These are phyloP conservation scores for Canariomyces notabilis DNA, from an alignment of 2,329 filamentous ascomycete genomes.

Conservation along the genomic window DNA sequence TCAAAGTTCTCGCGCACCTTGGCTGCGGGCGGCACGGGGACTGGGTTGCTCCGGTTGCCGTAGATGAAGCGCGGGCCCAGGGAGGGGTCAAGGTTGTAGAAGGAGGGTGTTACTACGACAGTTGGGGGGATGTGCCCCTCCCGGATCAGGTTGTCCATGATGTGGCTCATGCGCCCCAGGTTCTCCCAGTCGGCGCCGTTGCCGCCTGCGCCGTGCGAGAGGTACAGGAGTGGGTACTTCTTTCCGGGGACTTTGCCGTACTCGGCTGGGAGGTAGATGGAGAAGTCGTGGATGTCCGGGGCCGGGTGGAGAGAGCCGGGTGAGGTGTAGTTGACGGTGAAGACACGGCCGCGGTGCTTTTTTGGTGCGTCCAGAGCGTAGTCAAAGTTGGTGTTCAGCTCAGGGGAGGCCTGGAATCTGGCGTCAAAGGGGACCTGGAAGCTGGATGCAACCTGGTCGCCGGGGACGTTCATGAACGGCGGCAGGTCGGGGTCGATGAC, in stretches of 20 bases:
- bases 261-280: constrained; percentile 27
- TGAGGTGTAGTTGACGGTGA: constrained; percentile 29
- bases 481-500: constrained; percentile 28
- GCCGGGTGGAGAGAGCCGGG: constrained; percentile 28
- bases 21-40: constrained; percentile 16
- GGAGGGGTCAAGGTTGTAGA: constrained; percentile 27
- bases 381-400: constrained; percentile 23
- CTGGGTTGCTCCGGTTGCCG: constrained; percentile 22
- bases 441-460: constrained; percentile 26
- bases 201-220: constrained; percentile 28
- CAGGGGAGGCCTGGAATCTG: constrained; percentile 23
- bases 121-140: constrained; percentile 27
- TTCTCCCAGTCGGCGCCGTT: constrained; percentile 31
- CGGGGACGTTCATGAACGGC: constrained; percentile 27
- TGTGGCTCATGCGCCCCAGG: constrained; percentile 26
- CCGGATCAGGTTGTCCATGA: constrained; percentile 30
- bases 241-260: constrained; percentile 21
- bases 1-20: constrained; percentile 27
- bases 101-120: constrained; percentile 29
- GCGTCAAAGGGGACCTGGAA: constrained; percentile 29
- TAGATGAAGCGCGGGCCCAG: constrained; percentile 23
- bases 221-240: constrained; percentile 28
- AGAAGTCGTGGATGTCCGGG: constrained; percentile 27
- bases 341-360: constrained; percentile 22
- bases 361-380: constrained; percentile 25